A percentile compares a stretch with the other conserved stretches of the same genome.
phyloP scores from a whole-genome alignment of 192 early-diverging fungal species.

The Spizellomyces sp. region DNA sequence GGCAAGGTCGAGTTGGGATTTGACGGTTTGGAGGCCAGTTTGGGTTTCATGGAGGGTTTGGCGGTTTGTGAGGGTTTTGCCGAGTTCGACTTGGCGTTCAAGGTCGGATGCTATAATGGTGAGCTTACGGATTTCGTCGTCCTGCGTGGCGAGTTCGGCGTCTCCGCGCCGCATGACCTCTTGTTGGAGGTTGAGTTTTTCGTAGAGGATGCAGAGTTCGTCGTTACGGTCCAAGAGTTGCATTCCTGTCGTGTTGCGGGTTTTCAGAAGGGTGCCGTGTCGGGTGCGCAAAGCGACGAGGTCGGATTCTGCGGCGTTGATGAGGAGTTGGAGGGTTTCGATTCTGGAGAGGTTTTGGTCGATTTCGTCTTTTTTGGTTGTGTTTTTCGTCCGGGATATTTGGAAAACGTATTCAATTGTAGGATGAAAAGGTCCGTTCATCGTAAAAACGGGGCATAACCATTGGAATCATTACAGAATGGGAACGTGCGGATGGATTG shows the following conservation, averaged over 20 bases:
- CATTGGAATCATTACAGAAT: no score
- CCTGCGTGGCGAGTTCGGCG: constrained; percentile 29
- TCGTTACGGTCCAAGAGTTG: constrained; percentile 64
- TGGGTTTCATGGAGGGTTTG: constrained; percentile 24
- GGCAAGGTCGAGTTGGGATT: constrained; percentile 26
- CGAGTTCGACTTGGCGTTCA: constrained; percentile 42
- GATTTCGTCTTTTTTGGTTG: constrained; percentile 50
- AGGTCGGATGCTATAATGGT: constrained; percentile 45
- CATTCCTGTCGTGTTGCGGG: constrained; percentile 55
- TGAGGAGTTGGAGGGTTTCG: constrained; percentile 56
- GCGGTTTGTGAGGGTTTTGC: constrained; percentile 36
- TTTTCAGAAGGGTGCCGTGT: constrained; percentile 53
- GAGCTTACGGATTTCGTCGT: constrained; percentile 51
- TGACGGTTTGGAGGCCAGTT: constrained; percentile 25
- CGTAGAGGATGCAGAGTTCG: constrained; percentile 63
- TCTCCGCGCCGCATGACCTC: constrained; percentile 48
- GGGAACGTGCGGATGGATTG: no score
- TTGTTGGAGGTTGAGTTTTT: constrained; percentile 53
- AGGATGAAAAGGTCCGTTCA: not conserved
- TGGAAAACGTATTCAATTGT: not conserved
- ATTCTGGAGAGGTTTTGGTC: constrained; percentile 60
- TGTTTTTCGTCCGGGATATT: not conserved
- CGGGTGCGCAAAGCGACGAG: constrained; percentile 48
- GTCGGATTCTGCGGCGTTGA: constrained; percentile 57
- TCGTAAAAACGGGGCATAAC: no score